Evolutionary conservation across 2,329 filamentous ascomycete genomes (phyloP).

Genomic region (Trichophyton schoenleinii): DNA sequence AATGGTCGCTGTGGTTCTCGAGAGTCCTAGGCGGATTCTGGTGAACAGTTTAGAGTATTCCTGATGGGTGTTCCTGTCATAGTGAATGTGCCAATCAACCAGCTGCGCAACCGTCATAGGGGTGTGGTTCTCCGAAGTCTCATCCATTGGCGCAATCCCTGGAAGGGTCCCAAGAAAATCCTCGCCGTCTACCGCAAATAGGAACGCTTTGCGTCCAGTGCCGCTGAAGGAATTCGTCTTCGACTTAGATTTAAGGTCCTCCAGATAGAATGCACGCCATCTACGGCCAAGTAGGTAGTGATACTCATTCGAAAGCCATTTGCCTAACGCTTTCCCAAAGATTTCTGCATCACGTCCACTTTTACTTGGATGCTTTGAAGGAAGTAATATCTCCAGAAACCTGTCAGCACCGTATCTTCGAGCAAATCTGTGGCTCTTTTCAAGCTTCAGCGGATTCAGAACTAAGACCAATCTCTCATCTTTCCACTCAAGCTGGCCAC

Average conservation of each 20-base stretch:
- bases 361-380: slow-evolving; percentile 20
- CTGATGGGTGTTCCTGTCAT: slow-evolving; percentile 24
- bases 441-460: slow-evolving; percentile 31
- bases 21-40: slow-evolving; percentile 32
- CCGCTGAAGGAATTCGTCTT: slow-evolving; percentile 13
- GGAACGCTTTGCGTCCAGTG: slow-evolving; percentile 23
- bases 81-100: slow-evolving; percentile 36
- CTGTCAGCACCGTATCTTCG: slow-evolving; percentile 36
- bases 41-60: slow-evolving; percentile 35
- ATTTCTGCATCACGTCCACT: slow-evolving; percentile 15
- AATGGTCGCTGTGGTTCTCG: slow-evolving; percentile 32
- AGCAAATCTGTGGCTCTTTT: slow-evolving; percentile 34
- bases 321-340: slow-evolving; percentile 24
- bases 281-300: slow-evolving; percentile 31
- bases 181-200: slow-evolving; percentile 35
- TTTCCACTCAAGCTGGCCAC: slow-evolving; percentile 31
- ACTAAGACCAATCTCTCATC: slow-evolving; percentile 27
- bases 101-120: slow-evolving; percentile 28
- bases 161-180: slow-evolving; percentile 22
- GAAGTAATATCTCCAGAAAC: slow-evolving; percentile 32
- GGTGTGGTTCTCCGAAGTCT: slow-evolving; percentile 22
- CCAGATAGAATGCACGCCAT: slow-evolving; percentile 35
- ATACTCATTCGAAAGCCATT: slow-evolving; percentile 29
- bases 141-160: slow-evolving; percentile 13
- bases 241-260: slow-evolving; percentile 25